Evolutionary conservation across 1,139 yeast genomes (phyloP).

Genomic region (Protomyces pachydermus): DNA sequence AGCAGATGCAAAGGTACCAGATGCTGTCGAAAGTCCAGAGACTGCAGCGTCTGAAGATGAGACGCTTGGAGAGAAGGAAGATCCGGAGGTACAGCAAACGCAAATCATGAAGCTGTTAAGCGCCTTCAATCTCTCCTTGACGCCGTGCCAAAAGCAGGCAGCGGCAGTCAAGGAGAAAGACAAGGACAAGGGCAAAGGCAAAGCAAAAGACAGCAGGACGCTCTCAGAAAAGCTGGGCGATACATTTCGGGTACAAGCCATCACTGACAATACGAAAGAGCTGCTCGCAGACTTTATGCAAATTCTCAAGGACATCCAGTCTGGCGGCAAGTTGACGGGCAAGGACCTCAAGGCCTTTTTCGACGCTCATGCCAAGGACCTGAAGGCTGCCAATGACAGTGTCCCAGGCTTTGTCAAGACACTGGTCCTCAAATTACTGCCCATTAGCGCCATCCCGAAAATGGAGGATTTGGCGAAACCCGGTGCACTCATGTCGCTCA

Average conservation of each 20-base stretch:
- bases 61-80: not conserved
- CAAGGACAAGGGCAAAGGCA: not conserved
- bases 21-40: not conserved
- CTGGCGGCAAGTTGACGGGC: constrained; percentile 20
- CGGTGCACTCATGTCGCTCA: constrained; percentile 19
- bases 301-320: constrained; percentile 20
- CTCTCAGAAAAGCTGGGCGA: constrained; percentile 11
- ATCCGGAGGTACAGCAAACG: constrained; percentile 11
- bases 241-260: constrained; percentile 1
- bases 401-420: constrained; percentile 23
- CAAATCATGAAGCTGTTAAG: constrained; percentile 11
- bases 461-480: constrained; percentile 23
- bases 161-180: not conserved
- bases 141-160: not conserved
- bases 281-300: constrained; percentile 19
- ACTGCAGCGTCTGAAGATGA: constrained; percentile 5
- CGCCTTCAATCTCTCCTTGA: constrained; percentile 14
- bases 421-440: constrained; percentile 15
- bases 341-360: constrained; percentile 8
- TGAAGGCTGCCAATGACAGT: constrained; percentile 22
- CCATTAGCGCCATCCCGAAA: constrained; percentile 13
- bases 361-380: constrained; percentile 13
- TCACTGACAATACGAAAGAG: constrained; percentile 8
- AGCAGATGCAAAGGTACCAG: not conserved
- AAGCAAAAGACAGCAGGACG: not conserved